Conservation (phyloP, 495 filamentous ascomycete species). For the Talaromyces ruber region DNA sequence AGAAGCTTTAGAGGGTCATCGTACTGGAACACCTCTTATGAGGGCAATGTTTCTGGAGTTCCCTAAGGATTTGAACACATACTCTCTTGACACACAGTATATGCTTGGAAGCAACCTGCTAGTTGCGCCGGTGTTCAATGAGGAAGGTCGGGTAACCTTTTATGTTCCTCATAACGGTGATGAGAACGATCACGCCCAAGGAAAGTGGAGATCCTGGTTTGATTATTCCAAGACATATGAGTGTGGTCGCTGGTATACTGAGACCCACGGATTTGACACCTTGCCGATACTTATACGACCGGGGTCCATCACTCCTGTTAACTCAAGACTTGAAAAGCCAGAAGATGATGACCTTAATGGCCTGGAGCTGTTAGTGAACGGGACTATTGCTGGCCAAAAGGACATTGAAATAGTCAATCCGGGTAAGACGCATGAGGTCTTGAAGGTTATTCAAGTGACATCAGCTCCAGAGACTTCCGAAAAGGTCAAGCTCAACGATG, state of each 20-base stretch:
- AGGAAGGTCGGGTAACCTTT: slow-evolving; percentile 49
- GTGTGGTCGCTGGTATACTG: slow-evolving; percentile 31
- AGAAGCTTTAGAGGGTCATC: slow-evolving; percentile 39
- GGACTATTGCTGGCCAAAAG: slow-evolving; percentile 8
- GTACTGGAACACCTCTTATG: slow-evolving; percentile 43
- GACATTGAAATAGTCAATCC: slow-evolving; percentile 29
- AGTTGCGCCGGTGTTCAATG: slow-evolving; percentile 52
- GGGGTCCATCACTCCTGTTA: slow-evolving; percentile 25
- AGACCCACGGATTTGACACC: slow-evolving; percentile 33
- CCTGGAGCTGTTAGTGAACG: slow-evolving; percentile 31
- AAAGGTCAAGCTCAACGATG: too few relatives aligned
- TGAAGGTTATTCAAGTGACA: slow-evolving; percentile 11
- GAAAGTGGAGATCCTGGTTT: slow-evolving; percentile 45
- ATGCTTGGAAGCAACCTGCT: slow-evolving; percentile 54
- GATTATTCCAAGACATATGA: slow-evolving; percentile 32
- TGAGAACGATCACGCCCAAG: slow-evolving; percentile 26
- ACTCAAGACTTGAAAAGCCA: slow-evolving; percentile 23
- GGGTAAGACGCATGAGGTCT: slow-evolving; percentile 19
- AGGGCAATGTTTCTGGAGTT: slow-evolving; percentile 58
- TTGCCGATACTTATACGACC: slow-evolving; percentile 31
- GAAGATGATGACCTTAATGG: slow-evolving; percentile 27
- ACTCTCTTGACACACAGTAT: slow-evolving; percentile 56
- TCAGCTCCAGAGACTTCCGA: too few relatives aligned
- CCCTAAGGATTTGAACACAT: slow-evolving; percentile 50
- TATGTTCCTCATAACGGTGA: slow-evolving; percentile 40